Evolutionary conservation across 1,139 yeast species (phyloP).

Genomic region (Saccharomyces pastorianus): DNA sequence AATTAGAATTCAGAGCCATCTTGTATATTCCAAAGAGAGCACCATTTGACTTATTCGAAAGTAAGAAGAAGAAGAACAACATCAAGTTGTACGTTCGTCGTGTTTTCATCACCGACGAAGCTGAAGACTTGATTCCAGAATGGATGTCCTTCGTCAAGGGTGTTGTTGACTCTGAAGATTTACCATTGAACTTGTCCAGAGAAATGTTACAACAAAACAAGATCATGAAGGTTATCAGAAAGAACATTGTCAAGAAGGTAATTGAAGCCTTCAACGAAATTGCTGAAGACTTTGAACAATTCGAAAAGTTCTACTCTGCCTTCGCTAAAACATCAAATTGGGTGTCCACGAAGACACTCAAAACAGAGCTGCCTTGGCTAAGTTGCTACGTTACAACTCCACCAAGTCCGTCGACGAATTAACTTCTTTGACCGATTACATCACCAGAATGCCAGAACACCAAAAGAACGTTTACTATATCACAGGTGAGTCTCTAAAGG

Average conservation of each 20-base stretch:
- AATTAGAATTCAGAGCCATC: slow-evolving; percentile 97
- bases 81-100: slow-evolving; percentile 98
- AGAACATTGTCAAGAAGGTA: slow-evolving; percentile 97
- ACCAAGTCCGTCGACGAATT: slow-evolving; percentile 91
- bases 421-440: slow-evolving; percentile 93
- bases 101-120: slow-evolving; percentile 98
- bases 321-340: slow-evolving; percentile 96
- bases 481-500: slow-evolving; percentile 97
- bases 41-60: slow-evolving; percentile 95
- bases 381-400: slow-evolving; percentile 93
- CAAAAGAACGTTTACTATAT: slow-evolving; percentile 99
- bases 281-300: slow-evolving; percentile 98
- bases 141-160: slow-evolving; percentile 97
- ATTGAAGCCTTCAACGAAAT: slow-evolving; percentile 98
- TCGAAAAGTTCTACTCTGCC: slow-evolving; percentile 96
- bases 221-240: slow-evolving; percentile 98
- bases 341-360: slow-evolving; percentile 99
- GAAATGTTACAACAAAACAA: slow-evolving; percentile 99
- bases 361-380: slow-evolving; percentile 92
- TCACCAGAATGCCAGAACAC: slow-evolving; percentile 99
- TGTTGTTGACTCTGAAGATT: slow-evolving; percentile 99
- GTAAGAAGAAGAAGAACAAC: slow-evolving; percentile 97
- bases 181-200: slow-evolving; percentile 99
- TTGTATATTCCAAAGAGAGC: slow-evolving; percentile 98
- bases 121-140: slow-evolving; percentile 98